These are phyloP conservation scores for Globisporangium spiculum DNA, from an alignment of 352 stramenopile species.

Conservation along the genomic window DNA sequence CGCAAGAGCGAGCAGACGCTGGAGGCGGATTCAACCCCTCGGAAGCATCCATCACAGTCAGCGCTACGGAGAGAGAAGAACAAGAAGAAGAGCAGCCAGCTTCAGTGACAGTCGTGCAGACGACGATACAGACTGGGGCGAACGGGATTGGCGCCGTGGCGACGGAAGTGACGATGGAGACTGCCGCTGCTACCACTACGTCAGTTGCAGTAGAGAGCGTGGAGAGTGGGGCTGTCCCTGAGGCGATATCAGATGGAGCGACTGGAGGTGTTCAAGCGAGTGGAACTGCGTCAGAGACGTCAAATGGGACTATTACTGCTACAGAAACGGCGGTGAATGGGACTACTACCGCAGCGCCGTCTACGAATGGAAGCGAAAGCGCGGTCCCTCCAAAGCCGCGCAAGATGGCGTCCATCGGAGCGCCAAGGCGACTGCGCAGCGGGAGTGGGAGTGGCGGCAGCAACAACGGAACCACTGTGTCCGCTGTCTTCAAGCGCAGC, in stretches of 20 bases:
- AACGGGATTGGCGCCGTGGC: not conserved
- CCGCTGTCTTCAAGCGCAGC: constrained; percentile 17
- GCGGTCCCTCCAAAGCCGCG: constrained; percentile 36
- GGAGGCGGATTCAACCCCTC: not conserved
- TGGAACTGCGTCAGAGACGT: not conserved
- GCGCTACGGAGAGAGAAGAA: not conserved
- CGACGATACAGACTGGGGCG: not conserved
- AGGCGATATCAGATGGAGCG: not conserved
- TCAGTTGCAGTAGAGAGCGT: not conserved
- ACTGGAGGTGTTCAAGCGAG: not conserved
- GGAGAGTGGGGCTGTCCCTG: not conserved
- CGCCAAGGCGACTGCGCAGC: constrained; percentile 47
- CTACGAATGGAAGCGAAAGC: not conserved
- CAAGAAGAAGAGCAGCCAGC: not conserved
- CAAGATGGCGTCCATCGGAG: constrained; percentile 16
- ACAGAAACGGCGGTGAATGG: not conserved
- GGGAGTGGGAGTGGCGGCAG: constrained; percentile 52
- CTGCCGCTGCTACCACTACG: not conserved
- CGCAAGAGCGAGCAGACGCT: not conserved
- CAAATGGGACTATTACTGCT: not conserved
- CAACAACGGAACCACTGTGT: constrained; percentile 17
- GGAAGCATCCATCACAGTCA: not conserved
- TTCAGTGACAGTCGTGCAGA: not conserved
- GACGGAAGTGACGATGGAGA: not conserved
- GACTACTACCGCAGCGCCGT: not conserved